A percentile compares a stretch with the other conserved stretches of the same genome.
Conservation (phyloP, 177 flowering plant species). For the Vitis hybrid region DNA sequence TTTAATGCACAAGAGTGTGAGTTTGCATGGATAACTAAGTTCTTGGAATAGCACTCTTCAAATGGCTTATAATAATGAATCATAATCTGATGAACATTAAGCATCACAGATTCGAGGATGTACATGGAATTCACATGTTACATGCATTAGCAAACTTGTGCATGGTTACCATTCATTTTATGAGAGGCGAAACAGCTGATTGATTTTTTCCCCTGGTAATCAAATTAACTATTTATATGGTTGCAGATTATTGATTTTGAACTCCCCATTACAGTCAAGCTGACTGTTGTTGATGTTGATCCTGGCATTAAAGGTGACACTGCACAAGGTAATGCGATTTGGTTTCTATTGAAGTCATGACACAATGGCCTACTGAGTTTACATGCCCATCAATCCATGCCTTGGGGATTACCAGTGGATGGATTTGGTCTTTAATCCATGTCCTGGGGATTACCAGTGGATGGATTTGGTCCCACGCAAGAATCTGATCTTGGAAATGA, state of each 20-base stretch:
- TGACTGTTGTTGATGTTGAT: conserved; percentile 72
- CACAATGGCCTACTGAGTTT: not conserved
- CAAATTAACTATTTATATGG: conserved; percentile 5
- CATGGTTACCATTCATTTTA: no score
- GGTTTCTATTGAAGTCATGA: not conserved
- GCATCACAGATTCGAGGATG: no score
- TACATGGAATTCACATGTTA: not conserved
- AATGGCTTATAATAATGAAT: not conserved
- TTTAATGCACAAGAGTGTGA: no score
- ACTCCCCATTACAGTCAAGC: conserved; percentile 68
- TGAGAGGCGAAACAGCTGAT: not conserved
- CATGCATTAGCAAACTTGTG: not conserved
- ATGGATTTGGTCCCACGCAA: no score
- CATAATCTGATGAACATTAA: no score
- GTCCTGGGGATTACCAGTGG: not conserved
- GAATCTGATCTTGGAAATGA: no score
- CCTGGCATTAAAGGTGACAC: conserved; percentile 93
- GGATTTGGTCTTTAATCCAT: not conserved
- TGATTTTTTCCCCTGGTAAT: not conserved
- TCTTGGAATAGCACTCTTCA: not conserved
- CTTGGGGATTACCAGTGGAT: not conserved
- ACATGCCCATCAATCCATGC: not conserved
- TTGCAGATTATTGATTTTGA: conserved; percentile 86
- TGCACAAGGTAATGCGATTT: conserved; percentile 62
- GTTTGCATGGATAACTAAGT: not conserved